Evolutionary conservation across 1,284 basidiomycete genomes (phyloP), one percentile per base, ranked within the genome.

Genomic region (Porphyrellus sp.): DNA sequence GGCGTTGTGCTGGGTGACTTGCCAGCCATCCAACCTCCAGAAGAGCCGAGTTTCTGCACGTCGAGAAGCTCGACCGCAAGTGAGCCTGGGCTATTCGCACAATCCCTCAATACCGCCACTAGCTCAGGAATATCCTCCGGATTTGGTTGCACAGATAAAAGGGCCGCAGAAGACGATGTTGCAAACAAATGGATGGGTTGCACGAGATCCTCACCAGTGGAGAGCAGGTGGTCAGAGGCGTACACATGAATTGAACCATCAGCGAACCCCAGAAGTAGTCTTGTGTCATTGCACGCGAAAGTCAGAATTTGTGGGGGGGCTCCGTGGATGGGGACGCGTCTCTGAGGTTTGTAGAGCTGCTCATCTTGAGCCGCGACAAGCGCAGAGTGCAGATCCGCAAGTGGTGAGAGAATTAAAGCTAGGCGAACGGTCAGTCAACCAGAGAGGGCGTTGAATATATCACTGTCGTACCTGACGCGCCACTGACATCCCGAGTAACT

Each of bases 21-120:
- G 18, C 74, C 75, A 21, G 75, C 70, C 40, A 69, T 65, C 86
- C 87, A 89, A n/a, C 83, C 85, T 11, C 80, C 83, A 24, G 80
- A 73, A n/a, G 74, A 68, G 49, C 77, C 70, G 53, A 83, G 60
- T 21, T 74, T 75, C 34, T 72, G 70, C 2, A 78, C 72, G 63
- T 88, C 82, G 21, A 85, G 62, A 39, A 89, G 64, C 39, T 86
- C 79, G 8, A 87, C 83, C 5, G 72, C 58, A 28, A 70, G 61
- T 6, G 53, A 66, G 53, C 51, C 69, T 58, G 44, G 63, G 53
- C 43, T 62, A 57, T 23, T 75, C 49, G 67, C 74, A 63, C 72
- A 75, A 46, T 68, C 76, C 27, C 78, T 74, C 34, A 89, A 69
- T 18, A 87, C 71, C 8, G 84, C 87, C 6, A 88, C 72, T 4